Base-by-base conservation (phyloP, 495 filamentous ascomycete genomes). In the Rhypophila decipiens region DNA sequence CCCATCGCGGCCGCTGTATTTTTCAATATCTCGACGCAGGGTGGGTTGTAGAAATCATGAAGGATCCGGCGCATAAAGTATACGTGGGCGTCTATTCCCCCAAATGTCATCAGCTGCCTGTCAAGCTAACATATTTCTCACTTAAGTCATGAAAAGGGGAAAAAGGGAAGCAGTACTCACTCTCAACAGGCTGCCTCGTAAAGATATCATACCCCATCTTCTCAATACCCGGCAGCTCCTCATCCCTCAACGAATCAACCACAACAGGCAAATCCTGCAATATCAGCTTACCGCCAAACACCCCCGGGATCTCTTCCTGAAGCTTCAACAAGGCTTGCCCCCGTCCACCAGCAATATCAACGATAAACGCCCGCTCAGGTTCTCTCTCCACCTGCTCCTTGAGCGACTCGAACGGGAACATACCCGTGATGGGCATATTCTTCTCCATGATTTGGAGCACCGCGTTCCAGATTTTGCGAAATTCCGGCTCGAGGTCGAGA, bases 11-110 rank as follows among this genome's bases (percentile, higher is more conserved):
- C 46, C 0, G 67, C 51, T 0, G 76, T 53, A 24, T 68, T 63
- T n/a, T 51, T 58, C 3, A 81, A 50, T 50, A 80, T 77, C 1
- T 51, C 54, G 13, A 67, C 38, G 15, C 60, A 67, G 13, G 74
- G 59, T 5, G 57, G 49, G 22, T 70, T 57, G 13, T 62, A 50
- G 54, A 71, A 74, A 46, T 79, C 74, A 44, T 81, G 77, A n/a
- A 80, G 48, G 17, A 81, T 66, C 39, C 68, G 62, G 5, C 76
- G 65, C 41, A 80, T 59, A 34, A 79, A 69, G 52, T 81, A 82
- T 0, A 73, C 64, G 21, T 75, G 70, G 7, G 75, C 76, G 23
- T 57, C 61, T 60, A 20, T n/a, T 4, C 18, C 8, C 19, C 19
- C 9, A 17, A 15, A 22, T 5, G n/a, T n/a, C 11, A 22, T 45